phyloP scores from a whole-genome alignment of 345 rosid genomes.

The Theobroma cacao region DNA sequence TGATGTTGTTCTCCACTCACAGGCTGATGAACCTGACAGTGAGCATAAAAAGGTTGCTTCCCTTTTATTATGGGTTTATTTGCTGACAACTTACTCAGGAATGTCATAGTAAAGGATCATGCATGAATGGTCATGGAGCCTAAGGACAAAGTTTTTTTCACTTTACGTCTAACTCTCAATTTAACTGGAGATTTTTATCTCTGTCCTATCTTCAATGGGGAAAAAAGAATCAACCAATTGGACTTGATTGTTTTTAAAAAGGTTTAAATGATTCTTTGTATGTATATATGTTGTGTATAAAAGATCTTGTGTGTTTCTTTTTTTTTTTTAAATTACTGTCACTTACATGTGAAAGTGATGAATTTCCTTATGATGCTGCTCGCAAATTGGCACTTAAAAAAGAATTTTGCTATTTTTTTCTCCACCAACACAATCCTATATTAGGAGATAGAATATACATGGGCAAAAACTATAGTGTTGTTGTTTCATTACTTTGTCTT shows the following conservation, averaged over 20 bases:
- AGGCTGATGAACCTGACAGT: constrained; percentile 46
- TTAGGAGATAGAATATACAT: not conserved
- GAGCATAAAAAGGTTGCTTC: constrained; percentile 49
- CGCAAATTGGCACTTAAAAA: not conserved
- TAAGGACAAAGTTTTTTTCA: not conserved
- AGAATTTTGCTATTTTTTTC: not conserved
- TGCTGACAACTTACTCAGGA: not conserved
- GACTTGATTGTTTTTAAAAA: not conserved
- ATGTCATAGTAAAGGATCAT: not conserved
- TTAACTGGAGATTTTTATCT: not conserved
- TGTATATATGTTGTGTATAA: not conserved
- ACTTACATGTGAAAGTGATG: not conserved
- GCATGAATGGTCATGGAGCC: not conserved
- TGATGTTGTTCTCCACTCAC: constrained; percentile 67
- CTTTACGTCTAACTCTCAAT: not conserved
- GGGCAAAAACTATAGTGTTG: not conserved
- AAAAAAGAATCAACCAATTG: not conserved
- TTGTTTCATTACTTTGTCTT: not conserved
- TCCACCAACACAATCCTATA: not conserved
- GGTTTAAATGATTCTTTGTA: not conserved
- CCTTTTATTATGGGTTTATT: constrained; percentile 2
- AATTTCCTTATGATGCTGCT: not conserved
- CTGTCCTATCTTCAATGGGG: not conserved
- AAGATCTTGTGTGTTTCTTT: not conserved
- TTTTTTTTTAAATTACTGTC: not conserved